Conservation (phyloP, 805 yeast species). For the Zygosaccharomyces lentus region DNA sequence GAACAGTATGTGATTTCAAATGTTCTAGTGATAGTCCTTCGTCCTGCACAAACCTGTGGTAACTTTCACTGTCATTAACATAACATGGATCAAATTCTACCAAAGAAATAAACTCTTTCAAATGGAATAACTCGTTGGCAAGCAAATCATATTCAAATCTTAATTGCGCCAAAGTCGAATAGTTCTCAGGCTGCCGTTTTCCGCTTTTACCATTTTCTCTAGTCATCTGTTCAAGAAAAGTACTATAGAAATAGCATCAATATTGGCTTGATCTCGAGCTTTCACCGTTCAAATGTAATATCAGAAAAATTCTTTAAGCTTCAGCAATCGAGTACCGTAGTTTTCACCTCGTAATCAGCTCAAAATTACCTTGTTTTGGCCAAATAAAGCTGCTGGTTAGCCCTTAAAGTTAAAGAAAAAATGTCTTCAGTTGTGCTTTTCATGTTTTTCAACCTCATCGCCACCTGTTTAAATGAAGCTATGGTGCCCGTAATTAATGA, state of each 20-base stretch:
- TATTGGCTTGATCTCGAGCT: constrained; percentile 1
- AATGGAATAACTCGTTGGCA: constrained; percentile 59
- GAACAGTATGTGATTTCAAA: constrained; percentile 14
- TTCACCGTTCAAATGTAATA: neutral
- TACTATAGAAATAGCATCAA: constrained; percentile 15
- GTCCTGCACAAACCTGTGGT: constrained; percentile 33
- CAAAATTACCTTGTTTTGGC: constrained; percentile 12
- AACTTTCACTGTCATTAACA: constrained; percentile 36
- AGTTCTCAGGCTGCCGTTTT: constrained; percentile 8
- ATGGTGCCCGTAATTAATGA: neutral
- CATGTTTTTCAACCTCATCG: constrained; percentile 8
- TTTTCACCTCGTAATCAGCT: constrained; percentile 8
- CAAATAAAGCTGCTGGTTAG: constrained; percentile 3
- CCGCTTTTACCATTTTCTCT: constrained; percentile 12
- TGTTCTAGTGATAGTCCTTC: constrained; percentile 14
- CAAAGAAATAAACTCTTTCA: constrained; percentile 56
- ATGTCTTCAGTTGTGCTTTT: constrained; percentile 9
- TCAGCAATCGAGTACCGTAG: constrained; percentile 10
- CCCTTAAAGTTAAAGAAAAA: constrained; percentile 5
- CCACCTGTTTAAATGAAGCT: constrained; percentile 10
- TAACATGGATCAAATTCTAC: constrained; percentile 56
- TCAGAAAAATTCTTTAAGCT: constrained; percentile 6
- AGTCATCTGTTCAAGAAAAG: constrained; percentile 11
- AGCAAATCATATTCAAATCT: constrained; percentile 45
- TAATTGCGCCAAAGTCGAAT: constrained; percentile 37